These are phyloP conservation scores for Phytophthora rubi DNA, from an alignment of 352 stramenopile genomes.

Conservation along the genomic window DNA sequence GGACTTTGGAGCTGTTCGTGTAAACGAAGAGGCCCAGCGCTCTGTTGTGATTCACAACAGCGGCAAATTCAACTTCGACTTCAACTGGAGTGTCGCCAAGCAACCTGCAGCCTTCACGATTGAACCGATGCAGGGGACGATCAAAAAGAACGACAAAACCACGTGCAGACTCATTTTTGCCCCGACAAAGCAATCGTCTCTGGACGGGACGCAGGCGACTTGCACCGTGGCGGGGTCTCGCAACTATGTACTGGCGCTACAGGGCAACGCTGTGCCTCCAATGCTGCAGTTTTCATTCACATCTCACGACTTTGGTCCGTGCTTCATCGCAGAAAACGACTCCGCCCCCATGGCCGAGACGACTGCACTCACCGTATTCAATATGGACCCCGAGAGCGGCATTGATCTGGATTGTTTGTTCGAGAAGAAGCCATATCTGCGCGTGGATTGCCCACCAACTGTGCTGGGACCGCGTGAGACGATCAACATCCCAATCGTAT, in stretches of 20 bases:
- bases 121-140: conserved; percentile 80
- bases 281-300: conserved; percentile 91
- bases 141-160: conserved; percentile 89
- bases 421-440: conserved; percentile 86
- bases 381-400: conserved; percentile 82
- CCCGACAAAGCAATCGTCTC: conserved; percentile 70
- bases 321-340: conserved; percentile 90
- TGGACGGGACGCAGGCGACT: conserved; percentile 74
- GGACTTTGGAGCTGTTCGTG: conserved; percentile 90
- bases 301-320: conserved; percentile 91
- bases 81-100: conserved; percentile 74
- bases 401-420: conserved; percentile 92
- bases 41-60: conserved; percentile 88
- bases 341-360: conserved; percentile 61
- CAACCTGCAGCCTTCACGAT: conserved; percentile 57
- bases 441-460: conserved; percentile 85
- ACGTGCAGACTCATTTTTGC: conserved; percentile 78
- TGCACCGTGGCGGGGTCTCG: conserved; percentile 90
- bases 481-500: conserved; percentile 83
- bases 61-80: conserved; percentile 97
- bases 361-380: conserved; percentile 75
- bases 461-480: conserved; percentile 84
- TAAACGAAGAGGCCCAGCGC: conserved; percentile 81
- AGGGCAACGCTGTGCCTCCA: conserved; percentile 81
- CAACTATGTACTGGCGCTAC: conserved; percentile 80